Base-by-base conservation (phyloP, 306 rosid species). In the Trifolium subterraneum region DNA sequence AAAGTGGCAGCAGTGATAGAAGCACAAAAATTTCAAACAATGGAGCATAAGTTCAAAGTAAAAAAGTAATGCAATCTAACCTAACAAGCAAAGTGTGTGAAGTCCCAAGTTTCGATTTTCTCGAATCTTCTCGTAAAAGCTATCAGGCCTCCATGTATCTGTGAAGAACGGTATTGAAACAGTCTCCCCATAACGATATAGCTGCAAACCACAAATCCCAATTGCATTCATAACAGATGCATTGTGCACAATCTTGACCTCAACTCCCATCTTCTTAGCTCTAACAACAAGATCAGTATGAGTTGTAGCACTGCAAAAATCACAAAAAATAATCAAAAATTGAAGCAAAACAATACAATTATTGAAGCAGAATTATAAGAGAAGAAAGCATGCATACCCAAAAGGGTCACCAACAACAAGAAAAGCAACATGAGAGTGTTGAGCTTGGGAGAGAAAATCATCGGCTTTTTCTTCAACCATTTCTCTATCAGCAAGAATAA, bases 171-270 rank as follows among this genome's bases (percentile, higher is more conserved):
- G 98, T 38, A 93, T 81, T 0, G 97, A 91, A 68, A 93, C 85
- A 1, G 93, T 89, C 80, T 93, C 96, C 7, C 97, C 98, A 35
- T 91, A 93, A 29, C 90, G 94, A 77, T 93, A 93, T 19, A 91
- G 83, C 75, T 93, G 98, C 12, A 91, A 78, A 29, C 98, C 98
- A 56, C 98, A 91, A 67, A 88, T 74, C 65, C 98, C 97, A 69
- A 91, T 64, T 0, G 98, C 97, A 77, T 89, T 93, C 97, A 93
- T 91, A 51, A 93, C 92, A 1, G 97, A 93, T 6, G 94, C 90
- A 64, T 93, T 93, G 83, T 90, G 92, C 31, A 93, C 86, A 29
- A 85, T 84, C 39, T 84, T 78, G 27, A 93, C 97, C 19, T 88
- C 91, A 61, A 93, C 76, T 20, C 90, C 92, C 86, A 91, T 79